phyloP scores from a whole-genome alignment of 2,329 filamentous ascomycete genomes.

The Ophiostoma ulmi region DNA sequence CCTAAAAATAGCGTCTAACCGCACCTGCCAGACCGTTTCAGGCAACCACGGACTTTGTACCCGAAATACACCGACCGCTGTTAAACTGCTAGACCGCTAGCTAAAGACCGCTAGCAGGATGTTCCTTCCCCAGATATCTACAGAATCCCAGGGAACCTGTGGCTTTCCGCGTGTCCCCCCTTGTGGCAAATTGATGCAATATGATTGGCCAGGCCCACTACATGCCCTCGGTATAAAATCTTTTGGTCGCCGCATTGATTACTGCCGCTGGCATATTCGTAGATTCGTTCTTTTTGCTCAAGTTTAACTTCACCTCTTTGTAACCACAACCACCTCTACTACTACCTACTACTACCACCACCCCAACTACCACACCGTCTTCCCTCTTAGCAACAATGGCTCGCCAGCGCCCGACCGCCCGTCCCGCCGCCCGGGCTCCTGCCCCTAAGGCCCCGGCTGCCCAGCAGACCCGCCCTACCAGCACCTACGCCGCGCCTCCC shows the following conservation, averaged over 20 bases:
- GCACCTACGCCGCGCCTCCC: constrained; percentile 56
- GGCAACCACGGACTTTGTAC: neutral
- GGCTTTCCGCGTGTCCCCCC: constrained; percentile 9
- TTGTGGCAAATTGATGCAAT: constrained; percentile 26
- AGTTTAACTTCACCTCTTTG: neutral
- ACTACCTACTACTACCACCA: neutral
- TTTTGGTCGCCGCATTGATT: constrained; percentile 13
- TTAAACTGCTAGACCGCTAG: neutral
- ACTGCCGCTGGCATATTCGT: neutral
- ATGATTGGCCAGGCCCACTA: constrained; percentile 25
- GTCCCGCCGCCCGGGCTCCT: constrained; percentile 59
- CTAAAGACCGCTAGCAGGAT: neutral
- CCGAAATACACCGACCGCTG: neutral
- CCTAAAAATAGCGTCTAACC: constrained; percentile 1
- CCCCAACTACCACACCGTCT: neutral
- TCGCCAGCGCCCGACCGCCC: constrained; percentile 67
- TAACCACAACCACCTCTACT: neutral
- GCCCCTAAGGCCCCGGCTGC: constrained; percentile 44
- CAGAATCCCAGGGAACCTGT: constrained; percentile 14
- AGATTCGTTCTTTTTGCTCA: neutral
- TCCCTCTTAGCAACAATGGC: constrained; percentile 49
- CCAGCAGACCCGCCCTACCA: constrained; percentile 62
- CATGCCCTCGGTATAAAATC: constrained; percentile 22
- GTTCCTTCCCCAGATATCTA: neutral
- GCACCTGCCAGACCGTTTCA: neutral